Percentiles rank a stretch among this genome's conserved stretches.
These are phyloP conservation scores for Microdochium nivale DNA, from an alignment of 2,329 filamentous ascomycete species.

Conservation along the genomic window DNA sequence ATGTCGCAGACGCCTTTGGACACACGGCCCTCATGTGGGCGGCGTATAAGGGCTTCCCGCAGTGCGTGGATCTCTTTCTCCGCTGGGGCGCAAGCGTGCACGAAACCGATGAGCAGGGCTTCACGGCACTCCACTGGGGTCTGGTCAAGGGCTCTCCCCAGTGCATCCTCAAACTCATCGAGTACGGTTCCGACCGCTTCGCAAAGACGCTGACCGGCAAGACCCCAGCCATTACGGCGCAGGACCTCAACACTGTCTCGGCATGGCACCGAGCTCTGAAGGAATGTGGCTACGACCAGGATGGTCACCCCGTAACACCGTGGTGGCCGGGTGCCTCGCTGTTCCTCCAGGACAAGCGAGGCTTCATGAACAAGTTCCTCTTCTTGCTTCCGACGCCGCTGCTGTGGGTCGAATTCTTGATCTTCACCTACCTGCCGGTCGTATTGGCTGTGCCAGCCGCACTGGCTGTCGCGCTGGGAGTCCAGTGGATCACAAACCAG, in stretches of 20 bases:
- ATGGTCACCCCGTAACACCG: slow-evolving; percentile 61
- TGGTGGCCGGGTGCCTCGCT: slow-evolving; percentile 66
- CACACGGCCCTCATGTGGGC: slow-evolving; percentile 98
- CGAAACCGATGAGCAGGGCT: slow-evolving; percentile 81
- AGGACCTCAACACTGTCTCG: slow-evolving; percentile 78
- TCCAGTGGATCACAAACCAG: slow-evolving; percentile 73
- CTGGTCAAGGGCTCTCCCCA: slow-evolving; percentile 85
- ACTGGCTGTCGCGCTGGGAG: slow-evolving; percentile 53
- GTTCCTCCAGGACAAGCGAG: slow-evolving; percentile 67
- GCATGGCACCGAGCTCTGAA: slow-evolving; percentile 77
- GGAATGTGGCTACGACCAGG: slow-evolving; percentile 75
- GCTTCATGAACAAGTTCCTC: slow-evolving; percentile 75
- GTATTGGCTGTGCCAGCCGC: slow-evolving; percentile 69
- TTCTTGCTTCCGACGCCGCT: slow-evolving; percentile 83
- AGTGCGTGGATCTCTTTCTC: slow-evolving; percentile 84
- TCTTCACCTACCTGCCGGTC: slow-evolving; percentile 66
- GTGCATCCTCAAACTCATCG: slow-evolving; percentile 87
- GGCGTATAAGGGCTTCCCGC: slow-evolving; percentile 91
- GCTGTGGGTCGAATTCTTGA: slow-evolving; percentile 60
- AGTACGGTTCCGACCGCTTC: slow-evolving; percentile 92
- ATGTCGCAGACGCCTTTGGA: slow-evolving; percentile 79
- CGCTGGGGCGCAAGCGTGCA: slow-evolving; percentile 95
- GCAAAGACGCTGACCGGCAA: slow-evolving; percentile 85
- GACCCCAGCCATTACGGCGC: slow-evolving; percentile 75
- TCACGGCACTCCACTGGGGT: slow-evolving; percentile 94